A percentile compares a stretch with the other conserved stretches of the same genome.
Conservation (phyloP, 352 stramenopile species). For the Phytophthora melonis region DNA sequence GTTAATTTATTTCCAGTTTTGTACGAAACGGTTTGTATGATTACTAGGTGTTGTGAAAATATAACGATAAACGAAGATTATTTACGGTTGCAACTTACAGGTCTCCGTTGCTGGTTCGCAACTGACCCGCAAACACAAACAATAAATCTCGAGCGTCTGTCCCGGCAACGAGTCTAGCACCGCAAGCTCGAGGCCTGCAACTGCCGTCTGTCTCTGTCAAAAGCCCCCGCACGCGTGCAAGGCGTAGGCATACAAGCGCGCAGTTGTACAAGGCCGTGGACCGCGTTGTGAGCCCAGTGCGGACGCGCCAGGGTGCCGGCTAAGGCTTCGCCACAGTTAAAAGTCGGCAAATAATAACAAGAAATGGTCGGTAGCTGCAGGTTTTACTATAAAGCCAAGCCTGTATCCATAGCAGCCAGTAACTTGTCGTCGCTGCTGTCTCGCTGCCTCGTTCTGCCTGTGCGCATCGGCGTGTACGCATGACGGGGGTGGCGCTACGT, state of each 20-base stretch:
- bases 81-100: background rate
- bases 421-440: conserved; percentile 11
- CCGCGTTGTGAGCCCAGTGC: background rate
- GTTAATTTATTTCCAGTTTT: too few relatives aligned
- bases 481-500: conserved; percentile 8
- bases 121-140: background rate
- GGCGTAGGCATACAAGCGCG: too few relatives aligned
- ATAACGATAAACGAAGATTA: too few relatives aligned
- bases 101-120: background rate
- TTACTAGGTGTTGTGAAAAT: too few relatives aligned
- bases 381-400: conserved; percentile 15
- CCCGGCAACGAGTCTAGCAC: background rate
- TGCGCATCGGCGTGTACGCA: background rate
- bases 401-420: conserved; percentile 13
- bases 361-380: conserved; percentile 36
- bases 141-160: background rate
- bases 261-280: background rate
- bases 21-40: too few relatives aligned
- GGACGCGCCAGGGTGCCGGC: background rate
- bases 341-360: conserved; percentile 7
- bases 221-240: background rate
- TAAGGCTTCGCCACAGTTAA: conserved; percentile 11
- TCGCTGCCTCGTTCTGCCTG: background rate
- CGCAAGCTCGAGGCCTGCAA: conserved; percentile 3
- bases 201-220: background rate